Percentiles rank a stretch among this genome's conserved stretches.
Evolutionary conservation across 768 basidiomycete species (phyloP).

Genomic region (Kwoniella sp.): DNA sequence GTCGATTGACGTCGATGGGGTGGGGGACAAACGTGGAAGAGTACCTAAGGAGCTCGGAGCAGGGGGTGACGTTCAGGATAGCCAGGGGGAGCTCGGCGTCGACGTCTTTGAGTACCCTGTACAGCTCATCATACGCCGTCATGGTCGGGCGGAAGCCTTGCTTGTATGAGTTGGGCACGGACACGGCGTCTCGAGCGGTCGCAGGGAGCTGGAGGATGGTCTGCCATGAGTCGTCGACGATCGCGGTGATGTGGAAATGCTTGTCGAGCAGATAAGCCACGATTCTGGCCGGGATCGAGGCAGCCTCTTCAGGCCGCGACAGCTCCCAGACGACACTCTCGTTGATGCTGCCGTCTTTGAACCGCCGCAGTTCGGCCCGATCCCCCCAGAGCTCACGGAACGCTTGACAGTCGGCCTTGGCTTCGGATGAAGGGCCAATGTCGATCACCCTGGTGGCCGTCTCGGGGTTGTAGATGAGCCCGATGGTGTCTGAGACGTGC

Average conservation of each 20-base stretch:
- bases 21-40: slow-evolving; percentile 75
- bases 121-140: slow-evolving; percentile 71
- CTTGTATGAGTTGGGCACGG: slow-evolving; percentile 48
- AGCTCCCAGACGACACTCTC: slow-evolving; percentile 98
- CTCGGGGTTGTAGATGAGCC: slow-evolving; percentile 67
- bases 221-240: slow-evolving; percentile 28
- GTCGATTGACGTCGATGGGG: slow-evolving; percentile 60
- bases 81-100: slow-evolving; percentile 69
- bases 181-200: slow-evolving; percentile 46
- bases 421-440: slow-evolving; percentile 72
- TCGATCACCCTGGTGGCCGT: slow-evolving; percentile 83
- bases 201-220: slow-evolving; percentile 44
- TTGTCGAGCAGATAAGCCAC: slow-evolving; percentile 66
- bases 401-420: slow-evolving; percentile 53
- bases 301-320: slow-evolving; percentile 67
- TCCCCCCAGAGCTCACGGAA: slow-evolving; percentile 88
- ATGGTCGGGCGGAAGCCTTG: slow-evolving; percentile 57
- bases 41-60: slow-evolving; percentile 72
- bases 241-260: slow-evolving; percentile 64
- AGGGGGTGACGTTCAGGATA: slow-evolving; percentile 69
- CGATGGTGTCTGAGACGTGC: slow-evolving; percentile 60
- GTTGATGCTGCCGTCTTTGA: slow-evolving; percentile 88
- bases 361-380: slow-evolving; percentile 85
- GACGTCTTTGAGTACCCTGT: slow-evolving; percentile 68
- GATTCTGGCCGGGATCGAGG: slow-evolving; percentile 69